These are phyloP conservation scores for Saccharomycopsis sp. DNA, from an alignment of 805 yeast species.

Conservation along the genomic window DNA sequence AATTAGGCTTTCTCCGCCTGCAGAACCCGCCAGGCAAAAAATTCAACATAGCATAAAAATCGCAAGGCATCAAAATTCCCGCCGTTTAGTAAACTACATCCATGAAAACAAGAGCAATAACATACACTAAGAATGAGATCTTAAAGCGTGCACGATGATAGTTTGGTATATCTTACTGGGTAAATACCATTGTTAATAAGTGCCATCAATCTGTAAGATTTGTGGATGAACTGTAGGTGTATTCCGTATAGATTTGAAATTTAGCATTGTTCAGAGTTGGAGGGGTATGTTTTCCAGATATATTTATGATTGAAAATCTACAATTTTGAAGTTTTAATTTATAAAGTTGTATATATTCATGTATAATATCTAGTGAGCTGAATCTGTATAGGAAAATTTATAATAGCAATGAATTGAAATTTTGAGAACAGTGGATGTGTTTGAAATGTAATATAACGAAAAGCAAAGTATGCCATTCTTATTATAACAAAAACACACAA, in stretches of 20 bases:
- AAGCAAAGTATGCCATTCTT: background rate
- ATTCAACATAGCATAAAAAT: background rate
- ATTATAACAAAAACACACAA: background rate
- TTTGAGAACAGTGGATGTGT: background rate
- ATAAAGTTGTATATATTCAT: background rate
- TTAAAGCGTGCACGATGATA: too few species aligned
- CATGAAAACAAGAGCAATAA: too few species aligned
- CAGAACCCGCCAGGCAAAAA: background rate
- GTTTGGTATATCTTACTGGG: too few species aligned
- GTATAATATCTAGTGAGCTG: background rate
- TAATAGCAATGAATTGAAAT: background rate
- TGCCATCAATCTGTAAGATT: too few species aligned
- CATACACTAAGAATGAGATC: too few species aligned
- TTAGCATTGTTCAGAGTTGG: too few species aligned
- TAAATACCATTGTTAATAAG: too few species aligned
- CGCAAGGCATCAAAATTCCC: background rate
- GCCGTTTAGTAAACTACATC: background rate
- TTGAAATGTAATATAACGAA: background rate
- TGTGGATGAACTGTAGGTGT: too few species aligned
- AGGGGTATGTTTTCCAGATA: too few species aligned
- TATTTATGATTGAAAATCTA: too few species aligned
- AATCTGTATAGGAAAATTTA: background rate
- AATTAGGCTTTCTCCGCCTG: background rate
- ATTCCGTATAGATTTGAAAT: too few species aligned
- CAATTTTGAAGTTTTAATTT: background rate